Percentiles rank a stretch among this genome's conserved stretches.
Conservation (phyloP, 805 yeast species). For the Zygosaccharomyces bisporus region DNA sequence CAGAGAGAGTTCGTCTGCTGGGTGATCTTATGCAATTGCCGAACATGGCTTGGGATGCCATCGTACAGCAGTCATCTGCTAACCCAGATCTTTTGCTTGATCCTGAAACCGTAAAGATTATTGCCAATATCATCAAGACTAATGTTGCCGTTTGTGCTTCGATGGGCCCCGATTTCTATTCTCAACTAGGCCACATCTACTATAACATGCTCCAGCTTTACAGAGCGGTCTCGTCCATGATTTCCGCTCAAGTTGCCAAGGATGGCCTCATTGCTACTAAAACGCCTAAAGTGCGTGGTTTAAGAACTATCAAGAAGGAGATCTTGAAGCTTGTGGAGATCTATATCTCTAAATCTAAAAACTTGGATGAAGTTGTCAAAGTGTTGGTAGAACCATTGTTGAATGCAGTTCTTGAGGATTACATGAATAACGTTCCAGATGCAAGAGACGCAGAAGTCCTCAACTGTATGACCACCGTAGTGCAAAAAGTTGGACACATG, state of each 20-base stretch:
- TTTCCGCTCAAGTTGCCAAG: conserved; percentile 69
- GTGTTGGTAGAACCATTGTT: conserved; percentile 81
- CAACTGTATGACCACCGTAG: conserved; percentile 89
- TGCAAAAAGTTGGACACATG: conserved; percentile 78
- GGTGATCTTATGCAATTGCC: conserved; percentile 85
- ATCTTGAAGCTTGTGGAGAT: conserved; percentile 83
- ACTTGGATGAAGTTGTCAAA: conserved; percentile 75
- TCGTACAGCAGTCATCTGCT: conserved; percentile 77
- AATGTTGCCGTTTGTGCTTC: conserved; percentile 95
- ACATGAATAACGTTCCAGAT: conserved; percentile 83
- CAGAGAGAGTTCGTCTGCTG: conserved; percentile 66
- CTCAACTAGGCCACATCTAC: conserved; percentile 83
- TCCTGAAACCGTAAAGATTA: conserved; percentile 82
- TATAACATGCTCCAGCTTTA: conserved; percentile 86
- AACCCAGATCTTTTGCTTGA: conserved; percentile 76
- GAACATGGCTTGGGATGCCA: conserved; percentile 90
- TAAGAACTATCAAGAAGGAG: conserved; percentile 95
- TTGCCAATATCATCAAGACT: conserved; percentile 91
- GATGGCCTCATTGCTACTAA: conserved; percentile 90
- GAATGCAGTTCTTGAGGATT: conserved; percentile 83
- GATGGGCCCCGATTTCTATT: conserved; percentile 83
- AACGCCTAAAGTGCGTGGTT: conserved; percentile 90
- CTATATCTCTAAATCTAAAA: conserved; percentile 82
- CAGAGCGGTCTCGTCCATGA: conserved; percentile 82
- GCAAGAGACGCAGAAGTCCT: conserved; percentile 98